phyloP scores from a whole-genome alignment of 306 rosid species.

The Ormosia emarginata region DNA sequence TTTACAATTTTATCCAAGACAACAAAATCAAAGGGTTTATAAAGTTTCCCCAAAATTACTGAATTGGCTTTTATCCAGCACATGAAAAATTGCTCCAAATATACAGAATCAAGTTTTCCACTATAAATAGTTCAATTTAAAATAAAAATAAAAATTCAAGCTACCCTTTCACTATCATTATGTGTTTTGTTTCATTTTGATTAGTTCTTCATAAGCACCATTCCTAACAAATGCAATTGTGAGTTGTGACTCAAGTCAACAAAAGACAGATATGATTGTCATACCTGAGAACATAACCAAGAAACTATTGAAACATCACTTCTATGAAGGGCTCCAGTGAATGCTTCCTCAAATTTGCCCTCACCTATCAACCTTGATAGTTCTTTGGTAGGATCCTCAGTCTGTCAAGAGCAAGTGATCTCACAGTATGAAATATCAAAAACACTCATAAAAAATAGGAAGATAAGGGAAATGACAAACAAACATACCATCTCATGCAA shows the following conservation, averaged over 20 bases:
- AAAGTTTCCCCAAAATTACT: background rate
- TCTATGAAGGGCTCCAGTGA: conserved; percentile 59
- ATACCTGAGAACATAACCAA: conserved; percentile 81
- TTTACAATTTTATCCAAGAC: background rate
- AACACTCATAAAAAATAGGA: background rate
- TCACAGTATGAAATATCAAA: background rate
- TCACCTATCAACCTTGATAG: conserved; percentile 57
- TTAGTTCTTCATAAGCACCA: conserved; percentile 6
- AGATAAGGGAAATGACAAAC: conserved; percentile 4
- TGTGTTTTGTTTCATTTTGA: background rate
- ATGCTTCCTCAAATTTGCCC: conserved; percentile 67
- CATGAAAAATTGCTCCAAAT: background rate
- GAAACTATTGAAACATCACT: conserved; percentile 65
- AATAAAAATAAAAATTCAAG: background rate
- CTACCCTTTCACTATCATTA: background rate
- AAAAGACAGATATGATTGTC: background rate
- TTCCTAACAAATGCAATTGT: conserved; percentile 14
- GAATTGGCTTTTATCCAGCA: background rate
- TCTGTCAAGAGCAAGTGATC: conserved; percentile 29
- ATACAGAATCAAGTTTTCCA: background rate
- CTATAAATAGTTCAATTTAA: background rate
- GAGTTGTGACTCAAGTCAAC: background rate
- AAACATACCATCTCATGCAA: conserved; percentile 56
- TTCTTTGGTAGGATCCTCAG: conserved; percentile 70
- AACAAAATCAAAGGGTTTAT: background rate